These are phyloP conservation scores for Ormosia semicastrata DNA, from an alignment of 306 rosid genomes.

Conservation along the genomic window DNA sequence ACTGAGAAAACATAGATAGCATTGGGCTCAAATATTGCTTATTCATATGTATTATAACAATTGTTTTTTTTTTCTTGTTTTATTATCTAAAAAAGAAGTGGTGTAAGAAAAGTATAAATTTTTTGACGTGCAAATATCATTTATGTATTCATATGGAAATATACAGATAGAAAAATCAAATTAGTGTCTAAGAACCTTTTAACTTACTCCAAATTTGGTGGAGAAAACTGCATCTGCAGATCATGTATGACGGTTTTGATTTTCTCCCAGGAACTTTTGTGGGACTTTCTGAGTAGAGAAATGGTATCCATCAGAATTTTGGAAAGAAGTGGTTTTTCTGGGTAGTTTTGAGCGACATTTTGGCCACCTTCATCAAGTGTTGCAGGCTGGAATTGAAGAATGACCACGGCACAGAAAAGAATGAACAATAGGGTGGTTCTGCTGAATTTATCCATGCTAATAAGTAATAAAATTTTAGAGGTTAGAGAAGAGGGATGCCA, in stretches of 20 bases:
- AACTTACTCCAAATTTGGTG: conserved; percentile 63
- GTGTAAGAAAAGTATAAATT: not conserved
- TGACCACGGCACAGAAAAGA: conserved; percentile 33
- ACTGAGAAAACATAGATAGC: conserved; percentile 27
- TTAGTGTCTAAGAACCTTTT: not conserved
- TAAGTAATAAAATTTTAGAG: not conserved
- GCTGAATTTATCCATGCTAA: conserved; percentile 46
- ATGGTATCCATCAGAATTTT: conserved; percentile 41
- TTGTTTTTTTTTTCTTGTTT: not conserved
- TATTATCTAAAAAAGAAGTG: not conserved
- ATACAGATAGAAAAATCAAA: not conserved
- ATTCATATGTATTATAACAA: not conserved
- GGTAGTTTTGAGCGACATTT: conserved; percentile 23
- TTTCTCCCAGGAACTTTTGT: conserved; percentile 51
- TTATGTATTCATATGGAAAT: not conserved
- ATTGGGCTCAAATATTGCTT: not conserved
- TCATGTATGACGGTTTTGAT: conserved; percentile 44
- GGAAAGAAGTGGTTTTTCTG: conserved; percentile 34
- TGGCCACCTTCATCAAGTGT: conserved; percentile 38
- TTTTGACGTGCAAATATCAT: too few species aligned
- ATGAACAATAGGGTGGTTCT: conserved; percentile 37
- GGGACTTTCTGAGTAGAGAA: conserved; percentile 49
- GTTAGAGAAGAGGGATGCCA: not conserved
- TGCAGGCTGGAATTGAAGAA: conserved; percentile 39
- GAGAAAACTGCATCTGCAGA: conserved; percentile 52